A percentile compares a stretch with the other conserved stretches of the same genome.
These are phyloP conservation scores for Stagonosporopsis cucurbitacearum DNA, from an alignment of 2,329 filamentous ascomycete species.

Conservation along the genomic window DNA sequence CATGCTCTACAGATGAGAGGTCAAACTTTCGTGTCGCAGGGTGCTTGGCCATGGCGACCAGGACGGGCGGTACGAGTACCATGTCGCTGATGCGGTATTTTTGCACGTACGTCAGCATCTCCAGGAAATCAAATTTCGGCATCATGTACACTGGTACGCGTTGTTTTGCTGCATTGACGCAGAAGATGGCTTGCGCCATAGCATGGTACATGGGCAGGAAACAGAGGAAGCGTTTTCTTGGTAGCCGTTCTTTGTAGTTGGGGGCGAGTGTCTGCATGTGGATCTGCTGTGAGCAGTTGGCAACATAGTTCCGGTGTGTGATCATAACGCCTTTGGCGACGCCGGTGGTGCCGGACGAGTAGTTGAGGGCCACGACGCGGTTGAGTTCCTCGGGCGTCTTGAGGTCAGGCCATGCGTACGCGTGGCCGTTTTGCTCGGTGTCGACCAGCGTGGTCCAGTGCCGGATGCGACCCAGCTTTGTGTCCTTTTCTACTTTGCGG, in stretches of 20 bases:
- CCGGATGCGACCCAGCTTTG: slow-evolving; percentile 51
- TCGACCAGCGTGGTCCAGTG: slow-evolving; percentile 71
- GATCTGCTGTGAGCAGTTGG: slow-evolving; percentile 70
- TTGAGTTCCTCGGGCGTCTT: slow-evolving; percentile 56
- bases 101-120: slow-evolving; percentile 72
- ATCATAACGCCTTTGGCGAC: slow-evolving; percentile 85
- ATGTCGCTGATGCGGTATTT: slow-evolving; percentile 72
- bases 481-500: slow-evolving; percentile 39
- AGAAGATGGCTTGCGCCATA: slow-evolving; percentile 70
- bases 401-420: slow-evolving; percentile 69
- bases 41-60: slow-evolving; percentile 75
- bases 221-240: slow-evolving; percentile 60
- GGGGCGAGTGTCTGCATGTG: slow-evolving; percentile 56
- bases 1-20: slow-evolving; percentile 66
- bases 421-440: slow-evolving; percentile 55
- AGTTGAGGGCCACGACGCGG: slow-evolving; percentile 74
- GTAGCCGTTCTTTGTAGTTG: slow-evolving; percentile 55
- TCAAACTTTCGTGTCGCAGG: slow-evolving; percentile 71
- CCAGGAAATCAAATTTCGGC: slow-evolving; percentile 75
- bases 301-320: slow-evolving; percentile 76
- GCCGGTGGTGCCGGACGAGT: slow-evolving; percentile 80
- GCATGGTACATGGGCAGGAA: slow-evolving; percentile 70
- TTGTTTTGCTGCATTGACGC: slow-evolving; percentile 63
- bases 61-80: slow-evolving; percentile 74
- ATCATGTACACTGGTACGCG: slow-evolving; percentile 78